Conservation (phyloP, 164 flowering plant genomes). For the Nymphaea colorata region DNA sequence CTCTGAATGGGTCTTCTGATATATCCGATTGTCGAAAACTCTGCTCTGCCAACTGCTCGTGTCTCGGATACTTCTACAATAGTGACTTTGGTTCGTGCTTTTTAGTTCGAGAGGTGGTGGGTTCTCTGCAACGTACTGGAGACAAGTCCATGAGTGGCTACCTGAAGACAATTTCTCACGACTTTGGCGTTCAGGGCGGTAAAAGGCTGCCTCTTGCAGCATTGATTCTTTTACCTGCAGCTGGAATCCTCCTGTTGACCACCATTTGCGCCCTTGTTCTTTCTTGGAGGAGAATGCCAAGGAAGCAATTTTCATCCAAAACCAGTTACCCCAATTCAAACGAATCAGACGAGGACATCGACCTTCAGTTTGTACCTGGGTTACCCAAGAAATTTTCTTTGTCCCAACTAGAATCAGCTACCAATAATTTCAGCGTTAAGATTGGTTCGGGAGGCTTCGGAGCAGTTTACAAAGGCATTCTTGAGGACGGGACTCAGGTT, state of each 20-base stretch:
- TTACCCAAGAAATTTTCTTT: slow-evolving; percentile 60
- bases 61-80: slow-evolving; percentile 57
- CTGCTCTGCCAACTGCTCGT: slow-evolving; percentile 59
- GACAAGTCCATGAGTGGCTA: slow-evolving; percentile 29
- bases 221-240: slow-evolving; percentile 45
- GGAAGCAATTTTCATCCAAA: not conserved
- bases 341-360: slow-evolving; percentile 36
- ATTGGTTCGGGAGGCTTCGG: slow-evolving; percentile 91
- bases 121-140: slow-evolving; percentile 36
- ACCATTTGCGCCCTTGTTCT: slow-evolving; percentile 16
- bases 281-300: slow-evolving; percentile 38
- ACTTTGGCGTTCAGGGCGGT: too few species aligned
- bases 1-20: slow-evolving; percentile 19
- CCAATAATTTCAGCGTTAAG: slow-evolving; percentile 40
- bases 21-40: slow-evolving; percentile 29
- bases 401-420: slow-evolving; percentile 54
- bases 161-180: slow-evolving; percentile 27
- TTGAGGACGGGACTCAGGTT: slow-evolving; percentile 50
- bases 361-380: slow-evolving; percentile 54
- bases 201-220: slow-evolving; percentile 35
- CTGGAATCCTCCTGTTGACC: slow-evolving; percentile 30
- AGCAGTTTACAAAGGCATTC: slow-evolving; percentile 56
- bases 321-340: slow-evolving; percentile 14
- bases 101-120: slow-evolving; percentile 32
- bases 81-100: slow-evolving; percentile 61